Evolutionary conservation across 2,329 filamentous ascomycete species (phyloP), one percentile per base, ranked within the genome.

Genomic region (Xylariales sp.): DNA sequence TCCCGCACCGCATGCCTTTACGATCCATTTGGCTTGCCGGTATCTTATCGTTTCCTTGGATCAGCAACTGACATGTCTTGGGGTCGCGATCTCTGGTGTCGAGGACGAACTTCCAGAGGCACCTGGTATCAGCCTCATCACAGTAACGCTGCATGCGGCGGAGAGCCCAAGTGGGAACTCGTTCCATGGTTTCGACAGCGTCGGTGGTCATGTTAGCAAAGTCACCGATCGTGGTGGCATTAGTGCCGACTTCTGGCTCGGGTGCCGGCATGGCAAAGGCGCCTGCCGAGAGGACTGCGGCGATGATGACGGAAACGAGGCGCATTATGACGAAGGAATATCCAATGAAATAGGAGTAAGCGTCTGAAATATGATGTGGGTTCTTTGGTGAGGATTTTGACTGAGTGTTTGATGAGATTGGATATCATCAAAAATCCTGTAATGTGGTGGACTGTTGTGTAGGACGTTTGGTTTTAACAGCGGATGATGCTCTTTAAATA

Each of bases 31-130:
- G 61, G 51, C 58, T 56, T 48, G 59, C 57, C 9, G 18, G 10
- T 41, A 58, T 32, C 29, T 24, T 41, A 5, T 44, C 33, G 19
- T 43, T 54, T 15, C 10, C n/a, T 7, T 16, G 9, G 46, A 68
- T 65, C 42, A 60, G 54, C 55, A 68, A 69, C 35, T 48, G 53
- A 59, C 64, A 69, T 12, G 48, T 9, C 21, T 63, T 68, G 14
- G 49, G 38, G 5, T 44, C 51, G 40, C 46, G 51, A 32, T 51
- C 50, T 34, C 60, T n/a, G 14, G 9, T 63, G 55, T 66, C 50
- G 52, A 71, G 59, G 38, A 53, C 55, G 49, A 70, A 72, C 19
- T 50, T 57, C 64, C 66, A 68, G 42, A 52, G 56, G 60, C 67
- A 69, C 6, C 51, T 48, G 12, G 55, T 62, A 55, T 69, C 56